A percentile compares a stretch with the other conserved stretches of the same genome.
Evolutionary conservation across 192 early-diverging fungal genomes (phyloP).

Genomic region (Jimgerdemannia flammicorona): DNA sequence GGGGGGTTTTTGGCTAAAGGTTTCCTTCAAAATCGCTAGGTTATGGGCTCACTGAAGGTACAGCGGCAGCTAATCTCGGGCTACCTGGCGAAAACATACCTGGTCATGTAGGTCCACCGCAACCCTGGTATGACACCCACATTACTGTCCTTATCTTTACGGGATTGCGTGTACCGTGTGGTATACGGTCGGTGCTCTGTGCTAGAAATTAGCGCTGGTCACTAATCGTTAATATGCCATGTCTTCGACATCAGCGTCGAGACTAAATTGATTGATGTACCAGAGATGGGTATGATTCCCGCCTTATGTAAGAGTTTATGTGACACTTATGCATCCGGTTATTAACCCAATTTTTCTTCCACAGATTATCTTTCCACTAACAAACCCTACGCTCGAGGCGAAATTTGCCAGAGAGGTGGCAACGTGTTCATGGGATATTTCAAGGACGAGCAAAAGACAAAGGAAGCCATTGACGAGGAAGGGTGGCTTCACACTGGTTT

Average conservation of each 20-base stretch:
- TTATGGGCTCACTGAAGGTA: slow-evolving; percentile 47
- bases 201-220: no score
- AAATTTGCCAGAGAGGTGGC: slow-evolving; percentile 79
- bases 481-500: slow-evolving; percentile 86
- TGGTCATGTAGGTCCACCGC: slow-evolving; percentile 67
- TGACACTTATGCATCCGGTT: background rate
- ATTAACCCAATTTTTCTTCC: background rate
- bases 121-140: slow-evolving; percentile 17
- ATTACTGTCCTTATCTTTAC: background rate
- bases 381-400: slow-evolving; percentile 78
- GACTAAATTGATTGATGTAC: slow-evolving; percentile 84
- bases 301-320: no score
- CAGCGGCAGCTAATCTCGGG: slow-evolving; percentile 27
- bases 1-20: background rate
- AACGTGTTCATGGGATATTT: slow-evolving; percentile 78
- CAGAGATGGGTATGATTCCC: slow-evolving; percentile 55
- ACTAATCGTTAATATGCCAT: no score
- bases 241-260: slow-evolving; percentile 35
- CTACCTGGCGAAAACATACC: slow-evolving; percentile 47
- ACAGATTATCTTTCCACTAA: slow-evolving; percentile 67
- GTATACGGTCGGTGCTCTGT: no score
- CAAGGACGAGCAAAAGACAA: slow-evolving; percentile 78
- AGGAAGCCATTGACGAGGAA: slow-evolving; percentile 70
- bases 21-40: slow-evolving; percentile 4
- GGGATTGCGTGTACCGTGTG: no score